Conservation (phyloP, 495 filamentous ascomycete genomes). For the Monascus purpureus region DNA sequence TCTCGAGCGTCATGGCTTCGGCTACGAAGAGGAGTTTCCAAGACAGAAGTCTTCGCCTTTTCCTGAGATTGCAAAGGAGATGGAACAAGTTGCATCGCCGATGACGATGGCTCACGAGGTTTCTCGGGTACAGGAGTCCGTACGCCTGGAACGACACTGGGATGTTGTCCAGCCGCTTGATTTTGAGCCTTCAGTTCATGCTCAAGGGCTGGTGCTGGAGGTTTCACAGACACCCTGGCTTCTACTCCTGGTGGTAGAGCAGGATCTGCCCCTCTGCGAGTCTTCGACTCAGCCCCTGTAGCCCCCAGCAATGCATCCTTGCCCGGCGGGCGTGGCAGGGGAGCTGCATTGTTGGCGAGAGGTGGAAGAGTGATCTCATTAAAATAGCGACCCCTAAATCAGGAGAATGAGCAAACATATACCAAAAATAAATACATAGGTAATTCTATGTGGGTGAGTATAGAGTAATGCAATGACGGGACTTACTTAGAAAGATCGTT, state of each 20-base stretch:
- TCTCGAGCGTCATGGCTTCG: conserved; percentile 11
- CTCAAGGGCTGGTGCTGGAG: too few relatives aligned
- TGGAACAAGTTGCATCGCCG: conserved; percentile 3
- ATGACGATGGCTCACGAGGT: conserved; percentile 3
- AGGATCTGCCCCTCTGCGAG: too few relatives aligned
- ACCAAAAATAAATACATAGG: conserved; percentile 8
- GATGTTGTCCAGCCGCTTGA: too few relatives aligned
- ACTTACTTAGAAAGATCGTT: conserved; percentile 70
- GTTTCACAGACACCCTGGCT: too few relatives aligned
- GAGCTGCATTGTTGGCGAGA: conserved; percentile 32
- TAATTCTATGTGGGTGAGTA: conserved; percentile 6
- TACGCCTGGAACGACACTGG: conserved; percentile 5
- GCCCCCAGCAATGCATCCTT: conserved; percentile 13
- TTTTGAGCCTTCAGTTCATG: too few relatives aligned
- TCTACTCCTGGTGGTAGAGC: too few relatives aligned
- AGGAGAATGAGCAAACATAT: conserved; percentile 15
- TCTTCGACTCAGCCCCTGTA: too few relatives aligned
- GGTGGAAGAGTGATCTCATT: conserved; percentile 56
- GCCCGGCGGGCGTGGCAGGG: conserved; percentile 11
- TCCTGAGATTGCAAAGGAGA: conserved; percentile 5
- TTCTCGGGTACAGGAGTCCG: conserved; percentile 1
- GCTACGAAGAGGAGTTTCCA: conserved; percentile 12
- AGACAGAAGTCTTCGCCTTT: conserved; percentile 8
- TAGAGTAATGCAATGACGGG: conserved; percentile 4
- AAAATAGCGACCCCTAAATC: conserved; percentile 52